Conservation (phyloP, 2,329 filamentous ascomycete species). For the Grosmannia clavigera region DNA sequence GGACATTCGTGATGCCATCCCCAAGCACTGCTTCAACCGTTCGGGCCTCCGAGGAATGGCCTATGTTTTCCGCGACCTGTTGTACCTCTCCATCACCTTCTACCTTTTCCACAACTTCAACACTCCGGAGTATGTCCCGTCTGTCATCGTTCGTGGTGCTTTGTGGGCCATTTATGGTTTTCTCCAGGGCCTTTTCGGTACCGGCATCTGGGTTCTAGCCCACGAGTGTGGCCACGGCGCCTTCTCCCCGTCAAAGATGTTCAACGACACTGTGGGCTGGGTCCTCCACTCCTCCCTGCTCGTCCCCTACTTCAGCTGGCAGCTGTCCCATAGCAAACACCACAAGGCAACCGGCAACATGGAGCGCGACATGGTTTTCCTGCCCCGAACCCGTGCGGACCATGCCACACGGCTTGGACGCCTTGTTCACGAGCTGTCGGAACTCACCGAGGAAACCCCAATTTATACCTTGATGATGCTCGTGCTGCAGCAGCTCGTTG, state of each 20-base stretch:
- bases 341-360: conserved; percentile 98
- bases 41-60: conserved; percentile 61
- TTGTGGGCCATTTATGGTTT: conserved; percentile 59
- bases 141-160: conserved; percentile 48
- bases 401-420: conserved; percentile 65
- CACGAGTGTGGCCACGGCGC: conserved; percentile 97
- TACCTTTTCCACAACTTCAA: conserved; percentile 81
- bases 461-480: conserved; percentile 65
- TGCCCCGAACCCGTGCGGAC: conserved; percentile 80
- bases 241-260: conserved; percentile 79
- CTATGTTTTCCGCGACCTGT: conserved; percentile 77
- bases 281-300: conserved; percentile 76
- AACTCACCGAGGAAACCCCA: conserved; percentile 91
- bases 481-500: conserved; percentile 73
- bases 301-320: conserved; percentile 97
- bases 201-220: conserved; percentile 89
- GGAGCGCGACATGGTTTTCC: conserved; percentile 97
- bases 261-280: conserved; percentile 92
- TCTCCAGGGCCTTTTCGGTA: conserved; percentile 84
- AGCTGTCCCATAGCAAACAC: conserved; percentile 98
- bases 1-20: conserved; percentile 92
- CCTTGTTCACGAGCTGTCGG: conserved; percentile 67
- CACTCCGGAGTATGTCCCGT: conserved; percentile 72
- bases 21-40: conserved; percentile 91
- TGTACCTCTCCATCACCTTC: conserved; percentile 63